phyloP scores from a whole-genome alignment of 1,284 basidiomycete genomes.

The Leccinum fallax region DNA sequence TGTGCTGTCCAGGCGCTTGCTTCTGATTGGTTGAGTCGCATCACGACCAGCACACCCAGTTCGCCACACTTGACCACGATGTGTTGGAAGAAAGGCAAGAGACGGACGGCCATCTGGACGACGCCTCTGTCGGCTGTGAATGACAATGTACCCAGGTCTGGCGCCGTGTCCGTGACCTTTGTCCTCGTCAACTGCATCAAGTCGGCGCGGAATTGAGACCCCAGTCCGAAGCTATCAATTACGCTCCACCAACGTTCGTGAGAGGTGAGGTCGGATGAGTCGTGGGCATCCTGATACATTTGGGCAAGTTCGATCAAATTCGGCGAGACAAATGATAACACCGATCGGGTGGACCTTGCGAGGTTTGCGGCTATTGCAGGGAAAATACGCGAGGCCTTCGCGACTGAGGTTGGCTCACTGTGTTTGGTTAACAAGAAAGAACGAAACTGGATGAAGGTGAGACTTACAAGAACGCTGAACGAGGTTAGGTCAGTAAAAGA shows the following conservation, averaged over 20 bases:
- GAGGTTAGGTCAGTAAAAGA: conserved; percentile 9
- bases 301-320: conserved; percentile 77
- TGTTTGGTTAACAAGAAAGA: conserved; percentile 15
- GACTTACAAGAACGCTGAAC: conserved; percentile 63
- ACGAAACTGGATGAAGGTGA: conserved; percentile 11
- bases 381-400: conserved; percentile 75
- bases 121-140: conserved; percentile 72
- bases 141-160: conserved; percentile 50
- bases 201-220: conserved; percentile 63
- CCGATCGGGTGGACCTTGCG: conserved; percentile 36
- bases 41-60: conserved; percentile 63
- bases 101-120: conserved; percentile 76
- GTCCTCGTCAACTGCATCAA: conserved; percentile 60
- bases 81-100: conserved; percentile 80
- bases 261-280: conserved; percentile 52
- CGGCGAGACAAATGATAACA: conserved; percentile 74
- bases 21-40: conserved; percentile 53
- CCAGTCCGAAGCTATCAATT: conserved; percentile 64
- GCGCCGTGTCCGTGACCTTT: conserved; percentile 41
- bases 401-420: conserved; percentile 86
- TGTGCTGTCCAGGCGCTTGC: conserved; percentile 49
- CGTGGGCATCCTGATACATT: conserved; percentile 57
- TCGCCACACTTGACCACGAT: conserved; percentile 84
- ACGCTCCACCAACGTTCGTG: conserved; percentile 64
- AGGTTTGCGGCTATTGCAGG: conserved; percentile 54